Conservation (phyloP, 106 monocot genomes). For the Narthecium ossifragum region DNA sequence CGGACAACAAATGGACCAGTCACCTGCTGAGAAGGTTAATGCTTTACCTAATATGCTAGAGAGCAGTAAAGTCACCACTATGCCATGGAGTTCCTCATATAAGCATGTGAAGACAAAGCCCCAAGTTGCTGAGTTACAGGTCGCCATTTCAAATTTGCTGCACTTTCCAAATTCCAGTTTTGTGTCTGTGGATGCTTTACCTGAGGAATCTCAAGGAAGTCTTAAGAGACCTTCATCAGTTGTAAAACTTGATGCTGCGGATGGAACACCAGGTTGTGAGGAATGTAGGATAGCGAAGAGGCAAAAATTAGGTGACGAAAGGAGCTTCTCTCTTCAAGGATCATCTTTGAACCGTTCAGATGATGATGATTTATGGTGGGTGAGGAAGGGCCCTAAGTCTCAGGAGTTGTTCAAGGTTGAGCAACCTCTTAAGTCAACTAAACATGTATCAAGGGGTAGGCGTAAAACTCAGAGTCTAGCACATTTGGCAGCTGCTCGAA, state of each 20-base stretch:
- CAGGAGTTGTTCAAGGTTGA: slow-evolving; percentile 72
- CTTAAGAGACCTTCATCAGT: slow-evolving; percentile 36
- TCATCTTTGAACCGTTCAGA: slow-evolving; percentile 49
- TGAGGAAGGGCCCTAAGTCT: slow-evolving; percentile 61
- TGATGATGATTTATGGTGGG: slow-evolving; percentile 91
- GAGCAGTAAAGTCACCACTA: slow-evolving; percentile 7
- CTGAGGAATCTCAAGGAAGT: slow-evolving; percentile 36
- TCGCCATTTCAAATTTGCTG: slow-evolving; percentile 51
- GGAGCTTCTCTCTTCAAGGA: slow-evolving; percentile 25
- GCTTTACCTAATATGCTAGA: slow-evolving; percentile 23
- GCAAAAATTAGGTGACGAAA: slow-evolving; percentile 63
- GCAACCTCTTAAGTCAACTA: slow-evolving; percentile 45
- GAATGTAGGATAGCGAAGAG: slow-evolving; percentile 63
- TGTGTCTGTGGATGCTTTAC: slow-evolving; percentile 24
- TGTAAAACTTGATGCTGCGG: slow-evolving; percentile 38
- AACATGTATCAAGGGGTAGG: slow-evolving; percentile 67
- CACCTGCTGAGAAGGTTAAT: slow-evolving; percentile 20
- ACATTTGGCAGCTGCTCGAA: slow-evolving; percentile 75
- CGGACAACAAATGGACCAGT: slow-evolving; percentile 21
- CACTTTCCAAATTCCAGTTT: slow-evolving; percentile 44
- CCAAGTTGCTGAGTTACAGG: slow-evolving; percentile 51
- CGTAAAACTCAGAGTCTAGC: slow-evolving; percentile 91
- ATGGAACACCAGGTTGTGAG: slow-evolving; percentile 52
- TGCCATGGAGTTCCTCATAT: slow-evolving; percentile 1
- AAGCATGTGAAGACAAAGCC: slow-evolving; percentile 35